Evolutionary conservation across 2,329 filamentous ascomycete species (phyloP).

Genomic region (Lachnellula arida): DNA sequence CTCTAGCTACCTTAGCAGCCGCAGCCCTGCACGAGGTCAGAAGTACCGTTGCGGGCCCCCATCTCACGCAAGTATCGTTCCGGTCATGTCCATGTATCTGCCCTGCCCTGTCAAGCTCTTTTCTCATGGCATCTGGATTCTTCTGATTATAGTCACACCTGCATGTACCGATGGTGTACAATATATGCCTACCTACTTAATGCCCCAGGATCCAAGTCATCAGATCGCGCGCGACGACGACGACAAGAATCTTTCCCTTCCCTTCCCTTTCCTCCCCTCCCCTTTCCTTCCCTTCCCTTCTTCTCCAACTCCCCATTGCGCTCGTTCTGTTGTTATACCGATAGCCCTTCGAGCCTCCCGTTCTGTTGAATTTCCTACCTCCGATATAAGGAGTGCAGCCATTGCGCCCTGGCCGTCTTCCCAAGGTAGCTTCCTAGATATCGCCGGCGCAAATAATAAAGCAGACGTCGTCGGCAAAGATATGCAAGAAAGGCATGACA

Average conservation of each 20-base stretch:
- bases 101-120: conserved; percentile 23
- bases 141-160: conserved; percentile 21
- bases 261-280: background rate
- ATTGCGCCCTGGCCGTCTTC: conserved; percentile 1
- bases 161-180: conserved; percentile 27
- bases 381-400: conserved; percentile 6
- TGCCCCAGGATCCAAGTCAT: conserved; percentile 23
- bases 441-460: too few relatives aligned
- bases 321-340: background rate
- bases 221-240: conserved; percentile 21
- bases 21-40: conserved; percentile 35
- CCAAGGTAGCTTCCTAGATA: background rate
- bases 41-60: conserved; percentile 40
- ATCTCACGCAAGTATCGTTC: conserved; percentile 24
- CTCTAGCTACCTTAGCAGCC: background rate
- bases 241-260: conserved; percentile 6
- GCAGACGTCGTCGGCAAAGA: conserved; percentile 17
- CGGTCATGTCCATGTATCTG: conserved; percentile 13
- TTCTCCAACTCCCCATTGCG: background rate
- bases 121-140: conserved; percentile 20
- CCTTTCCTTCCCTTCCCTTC: too few relatives aligned
- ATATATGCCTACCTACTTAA: conserved; percentile 19
- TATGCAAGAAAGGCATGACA: conserved; percentile 28
- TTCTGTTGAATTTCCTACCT: conserved; percentile 2
- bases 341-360: background rate